These are phyloP conservation scores for Acidiella bohemica DNA, from an alignment of 495 filamentous ascomycete species.

Conservation along the genomic window DNA sequence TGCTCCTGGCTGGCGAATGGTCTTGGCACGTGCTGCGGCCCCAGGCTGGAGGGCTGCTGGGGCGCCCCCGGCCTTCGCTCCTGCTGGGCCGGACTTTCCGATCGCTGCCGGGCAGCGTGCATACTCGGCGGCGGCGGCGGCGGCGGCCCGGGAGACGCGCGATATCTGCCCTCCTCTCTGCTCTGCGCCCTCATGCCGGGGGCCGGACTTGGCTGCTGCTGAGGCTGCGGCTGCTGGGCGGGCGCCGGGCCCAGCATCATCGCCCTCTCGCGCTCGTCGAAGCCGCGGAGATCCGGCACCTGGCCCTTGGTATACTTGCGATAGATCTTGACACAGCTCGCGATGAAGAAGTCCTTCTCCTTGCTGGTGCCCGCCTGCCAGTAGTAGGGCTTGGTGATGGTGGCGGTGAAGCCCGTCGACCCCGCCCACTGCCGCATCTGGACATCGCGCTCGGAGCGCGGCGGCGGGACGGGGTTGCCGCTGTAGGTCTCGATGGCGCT, in stretches of 20 bases:
- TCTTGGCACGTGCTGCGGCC: conserved; percentile 1
- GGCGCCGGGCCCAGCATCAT: conserved; percentile 41
- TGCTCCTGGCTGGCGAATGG: conserved; percentile 18
- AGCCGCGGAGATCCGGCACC: conserved; percentile 64
- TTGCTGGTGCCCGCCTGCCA: conserved; percentile 85
- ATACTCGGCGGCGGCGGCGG: conserved; percentile 16
- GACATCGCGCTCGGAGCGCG: conserved; percentile 42
- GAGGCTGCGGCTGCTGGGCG: conserved; percentile 24
- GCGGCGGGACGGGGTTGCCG: conserved; percentile 25
- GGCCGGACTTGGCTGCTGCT: background rate
- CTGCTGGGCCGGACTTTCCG: conserved; percentile 1
- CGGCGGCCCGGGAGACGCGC: conserved; percentile 3
- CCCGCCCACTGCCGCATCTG: conserved; percentile 65
- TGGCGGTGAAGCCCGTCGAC: conserved; percentile 74
- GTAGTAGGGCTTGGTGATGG: conserved; percentile 85
- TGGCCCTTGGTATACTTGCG: conserved; percentile 88
- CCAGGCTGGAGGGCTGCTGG: background rate
- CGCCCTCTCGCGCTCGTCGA: conserved; percentile 66
- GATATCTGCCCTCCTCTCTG: conserved; percentile 4
- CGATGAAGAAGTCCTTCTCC: conserved; percentile 97
- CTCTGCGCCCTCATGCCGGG: conserved; percentile 3
- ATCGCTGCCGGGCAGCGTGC: conserved; percentile 3
- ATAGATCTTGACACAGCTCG: conserved; percentile 86
- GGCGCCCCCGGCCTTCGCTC: background rate
- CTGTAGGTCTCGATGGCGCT: conserved; percentile 64